Evolutionary conservation across 2,329 filamentous ascomycete species (phyloP), one percentile per base, ranked within the genome.

Genomic region (Fusarium illudens): DNA sequence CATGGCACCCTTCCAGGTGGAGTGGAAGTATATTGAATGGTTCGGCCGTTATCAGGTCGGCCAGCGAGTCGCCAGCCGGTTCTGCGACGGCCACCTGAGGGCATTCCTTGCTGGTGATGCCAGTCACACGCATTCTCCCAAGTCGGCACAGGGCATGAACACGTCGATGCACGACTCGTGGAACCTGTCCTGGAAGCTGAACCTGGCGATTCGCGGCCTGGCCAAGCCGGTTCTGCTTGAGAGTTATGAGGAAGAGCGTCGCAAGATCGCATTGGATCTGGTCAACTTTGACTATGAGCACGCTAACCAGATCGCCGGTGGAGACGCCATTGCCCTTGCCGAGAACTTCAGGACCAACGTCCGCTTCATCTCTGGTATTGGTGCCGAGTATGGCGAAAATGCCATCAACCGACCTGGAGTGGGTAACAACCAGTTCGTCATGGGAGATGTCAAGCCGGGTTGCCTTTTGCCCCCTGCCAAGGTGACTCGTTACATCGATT

Each of bases 401-500:
- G 74, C 79, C 29, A 78, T 88, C 67, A 87, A 87, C 75, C 81
- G 80, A 59, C 73, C 77, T 32, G 71, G 71, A 20, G 30, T 69
- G 3, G 76, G 79, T 20, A 71, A 79, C 37, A 75, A 81, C 55
- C 76, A 77, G 13, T 80, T 80, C 49, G 77, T 79, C 17, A 79
- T 82, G 73, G 84, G 84, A 36, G 82, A 84, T 25, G 83, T 84
- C 48, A 83, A 82, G 64, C 84, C 85, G 4, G 86, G 86, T 8
- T 86, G 84, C 51, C 79, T 86, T 20, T 81, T 92, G 25, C 85
- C 89, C 4, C 91, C 91, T 3, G 89, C 89, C 37, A 91, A 88
- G 77, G 90, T 90, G 17, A 91, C 90, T 1, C 86, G 92, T 27
- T 93, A 90, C 74, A 86, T 93, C 53, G 92, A 94, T 77, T 89